Conservation (phyloP, 352 stramenopile species). For the Pythium oligandrum region DNA sequence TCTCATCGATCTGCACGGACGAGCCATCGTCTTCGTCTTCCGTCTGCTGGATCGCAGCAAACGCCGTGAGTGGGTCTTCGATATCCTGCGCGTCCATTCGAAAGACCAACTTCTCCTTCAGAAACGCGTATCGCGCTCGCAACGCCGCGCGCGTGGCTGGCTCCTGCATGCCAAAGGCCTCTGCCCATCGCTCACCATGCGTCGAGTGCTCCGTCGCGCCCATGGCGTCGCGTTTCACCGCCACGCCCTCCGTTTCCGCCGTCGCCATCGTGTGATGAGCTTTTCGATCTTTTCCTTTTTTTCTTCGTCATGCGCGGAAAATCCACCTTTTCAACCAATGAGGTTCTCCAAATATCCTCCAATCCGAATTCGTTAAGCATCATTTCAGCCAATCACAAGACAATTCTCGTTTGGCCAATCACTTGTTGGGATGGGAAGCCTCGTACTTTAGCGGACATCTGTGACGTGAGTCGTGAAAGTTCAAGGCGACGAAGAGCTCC, state of each 20-base stretch:
- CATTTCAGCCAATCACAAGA: slow-evolving; percentile 2
- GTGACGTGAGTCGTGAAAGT: too few relatives aligned
- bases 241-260: not conserved
- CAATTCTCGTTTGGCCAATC: slow-evolving; percentile 16
- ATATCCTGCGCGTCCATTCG: slow-evolving; percentile 48
- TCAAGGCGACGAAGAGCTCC: slow-evolving; percentile 4
- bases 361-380: too few relatives aligned
- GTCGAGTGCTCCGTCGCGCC: not conserved
- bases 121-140: slow-evolving; percentile 39
- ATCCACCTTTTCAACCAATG: slow-evolving; percentile 6
- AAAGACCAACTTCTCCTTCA: slow-evolving; percentile 66
- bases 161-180: slow-evolving; percentile 23
- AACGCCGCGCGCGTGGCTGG: slow-evolving; percentile 12
- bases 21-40: not conserved
- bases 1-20: not conserved
- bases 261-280: slow-evolving; percentile 9
- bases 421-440: too few relatives aligned
- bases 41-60: slow-evolving; percentile 9
- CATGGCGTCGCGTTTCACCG: not conserved
- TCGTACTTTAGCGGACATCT: too few relatives aligned
- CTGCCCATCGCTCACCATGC: slow-evolving; percentile 28
- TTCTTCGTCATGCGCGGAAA: not conserved
- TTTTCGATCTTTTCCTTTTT: slow-evolving; percentile 18
- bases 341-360: slow-evolving; percentile 6
- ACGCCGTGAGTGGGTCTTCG: slow-evolving; percentile 42